Conservation (phyloP, 768 basidiomycete genomes). For the Trametes villosa region DNA sequence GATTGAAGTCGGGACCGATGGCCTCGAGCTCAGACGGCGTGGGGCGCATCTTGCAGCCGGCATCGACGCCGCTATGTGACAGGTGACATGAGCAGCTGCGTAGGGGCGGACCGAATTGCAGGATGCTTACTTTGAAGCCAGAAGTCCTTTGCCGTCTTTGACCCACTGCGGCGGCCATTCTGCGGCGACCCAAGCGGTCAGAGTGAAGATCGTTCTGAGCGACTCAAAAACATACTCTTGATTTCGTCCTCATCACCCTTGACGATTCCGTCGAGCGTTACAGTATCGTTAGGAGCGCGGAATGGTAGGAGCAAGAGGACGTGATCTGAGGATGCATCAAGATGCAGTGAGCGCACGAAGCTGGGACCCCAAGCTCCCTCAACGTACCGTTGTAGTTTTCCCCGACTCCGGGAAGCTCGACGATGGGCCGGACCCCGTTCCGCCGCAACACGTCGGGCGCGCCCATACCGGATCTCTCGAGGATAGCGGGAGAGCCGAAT, state of each 20-base stretch:
- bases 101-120: background rate
- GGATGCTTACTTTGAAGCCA: slow-evolving; percentile 21
- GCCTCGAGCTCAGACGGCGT: slow-evolving; percentile 25
- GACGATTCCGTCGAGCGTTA: slow-evolving; percentile 28
- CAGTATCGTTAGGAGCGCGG: slow-evolving; percentile 18
- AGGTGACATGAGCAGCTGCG: background rate
- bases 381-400: slow-evolving; percentile 44
- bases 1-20: slow-evolving; percentile 31
- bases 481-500: slow-evolving; percentile 51
- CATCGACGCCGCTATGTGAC: slow-evolving; percentile 27
- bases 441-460: slow-evolving; percentile 33
- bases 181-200: too few relatives aligned
- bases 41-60: slow-evolving; percentile 31
- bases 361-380: background rate
- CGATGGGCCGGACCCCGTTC: slow-evolving; percentile 34
- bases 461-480: slow-evolving; percentile 58
- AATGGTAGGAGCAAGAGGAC: slow-evolving; percentile 16
- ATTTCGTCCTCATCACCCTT: slow-evolving; percentile 16
- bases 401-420: slow-evolving; percentile 48
- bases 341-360: background rate
- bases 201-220: background rate
- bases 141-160: slow-evolving; percentile 20
- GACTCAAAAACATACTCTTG: slow-evolving; percentile 18
- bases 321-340: background rate
- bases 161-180: slow-evolving; percentile 23